These are phyloP conservation scores for Fusarium napiforme DNA, from an alignment of 2,329 filamentous ascomycete species.

Conservation along the genomic window DNA sequence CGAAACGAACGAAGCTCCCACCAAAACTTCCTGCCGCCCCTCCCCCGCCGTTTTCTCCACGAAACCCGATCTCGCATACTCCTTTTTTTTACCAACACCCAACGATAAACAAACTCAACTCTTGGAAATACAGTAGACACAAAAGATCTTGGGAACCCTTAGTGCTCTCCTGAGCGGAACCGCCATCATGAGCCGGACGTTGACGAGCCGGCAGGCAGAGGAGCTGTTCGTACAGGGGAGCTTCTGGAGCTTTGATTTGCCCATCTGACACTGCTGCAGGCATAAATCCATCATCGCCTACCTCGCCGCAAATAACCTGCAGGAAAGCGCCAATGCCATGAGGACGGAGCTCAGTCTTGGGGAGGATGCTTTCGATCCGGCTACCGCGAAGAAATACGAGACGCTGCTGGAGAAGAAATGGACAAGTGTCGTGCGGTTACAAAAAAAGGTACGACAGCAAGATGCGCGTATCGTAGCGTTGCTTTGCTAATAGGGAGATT, in stretches of 20 bases:
- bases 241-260: slow-evolving; percentile 28
- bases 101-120: neutral
- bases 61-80: slow-evolving; percentile 22
- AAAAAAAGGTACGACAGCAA: slow-evolving; percentile 81
- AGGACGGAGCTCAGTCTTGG: slow-evolving; percentile 81
- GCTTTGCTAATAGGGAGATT: slow-evolving; percentile 7
- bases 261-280: slow-evolving; percentile 57
- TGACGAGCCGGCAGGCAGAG: slow-evolving; percentile 74
- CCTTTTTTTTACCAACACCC: neutral
- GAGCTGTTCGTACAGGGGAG: slow-evolving; percentile 75
- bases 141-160: neutral
- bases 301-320: slow-evolving; percentile 77
- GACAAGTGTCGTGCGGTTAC: slow-evolving; percentile 92
- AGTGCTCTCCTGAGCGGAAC: slow-evolving; percentile 24
- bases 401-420: slow-evolving; percentile 96
- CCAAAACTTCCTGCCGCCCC: slow-evolving; percentile 36
- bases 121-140: neutral
- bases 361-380: slow-evolving; percentile 77
- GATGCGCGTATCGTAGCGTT: neutral
- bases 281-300: slow-evolving; percentile 96
- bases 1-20: slow-evolving; percentile 37
- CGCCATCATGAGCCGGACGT: slow-evolving; percentile 37
- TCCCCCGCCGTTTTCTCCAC: slow-evolving; percentile 39
- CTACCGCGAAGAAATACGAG: slow-evolving; percentile 93
- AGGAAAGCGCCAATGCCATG: slow-evolving; percentile 65